Base-by-base conservation (phyloP, 768 basidiomycete genomes). In the Russula emetica region DNA sequence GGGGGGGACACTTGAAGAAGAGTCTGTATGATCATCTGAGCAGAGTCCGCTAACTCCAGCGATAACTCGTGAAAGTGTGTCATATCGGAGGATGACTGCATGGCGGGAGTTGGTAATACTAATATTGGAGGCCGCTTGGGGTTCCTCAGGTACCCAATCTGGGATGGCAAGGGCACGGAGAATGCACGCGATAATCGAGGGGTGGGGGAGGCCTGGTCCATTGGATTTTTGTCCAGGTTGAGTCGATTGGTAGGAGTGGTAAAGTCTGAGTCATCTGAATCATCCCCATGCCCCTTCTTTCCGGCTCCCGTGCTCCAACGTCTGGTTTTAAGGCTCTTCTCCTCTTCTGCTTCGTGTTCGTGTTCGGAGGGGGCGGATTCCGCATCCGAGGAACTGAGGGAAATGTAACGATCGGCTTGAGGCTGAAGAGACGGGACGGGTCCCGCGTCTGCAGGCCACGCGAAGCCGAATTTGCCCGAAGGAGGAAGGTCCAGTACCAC, bases 11-110 rank as follows among this genome's bases (percentile, higher is more conserved):
- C 80, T 70, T 95, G 93, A 3, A 97, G 82, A 69, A 98, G 83
- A 1, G 92, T 95, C 73, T 97, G 93, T 44, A 96, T 88, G 63
- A 92, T 85, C 78, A 89, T 84, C 76, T 97, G 94, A 14, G 94
- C 84, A 13, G 88, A 87, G 74, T 97, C 95, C 14, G 95, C 93
- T 16, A 97, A 80, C 74, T 98, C 94, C 32, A 89, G 76, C 0
- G 93, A 92, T 60, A 95, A 77, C 63, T 90, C 88, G 50, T 82
- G 81, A 67, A 88, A 78, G 61, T 78, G 81, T 3, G 76, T 71
- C 11, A 72, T 71, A 30, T 76, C 76, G 58, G 66, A 72, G 11
- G 73, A 70, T 36, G 61, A 57, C 28, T 73, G 71, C 16, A 58
- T 61, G 50, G 68, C 52, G 69, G 60, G 58, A 45, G 72, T 62